A percentile compares a stretch with the other conserved stretches of the same genome.
Evolutionary conservation across 805 yeast species (phyloP).

Genomic region (Kodamaea restingae): DNA sequence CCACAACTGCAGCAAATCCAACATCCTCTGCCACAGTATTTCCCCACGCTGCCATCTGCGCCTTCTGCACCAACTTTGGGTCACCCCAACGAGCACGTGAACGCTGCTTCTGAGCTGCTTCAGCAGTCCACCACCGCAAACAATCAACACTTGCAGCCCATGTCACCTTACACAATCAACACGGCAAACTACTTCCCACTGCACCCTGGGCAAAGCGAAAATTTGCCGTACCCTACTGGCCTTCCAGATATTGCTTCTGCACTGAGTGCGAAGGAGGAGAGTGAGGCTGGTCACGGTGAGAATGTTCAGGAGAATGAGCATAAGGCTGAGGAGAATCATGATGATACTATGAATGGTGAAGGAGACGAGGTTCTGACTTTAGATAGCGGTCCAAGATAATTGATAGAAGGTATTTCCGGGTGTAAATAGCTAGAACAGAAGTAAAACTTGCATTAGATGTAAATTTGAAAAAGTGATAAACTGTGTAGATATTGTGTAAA

Average conservation of each 20-base stretch:
- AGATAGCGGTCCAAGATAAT: conserved; percentile 7
- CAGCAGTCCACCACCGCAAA: conserved; percentile 6
- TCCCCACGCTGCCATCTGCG: conserved; percentile 34
- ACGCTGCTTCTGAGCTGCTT: conserved; percentile 5
- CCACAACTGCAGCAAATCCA: conserved; percentile 29
- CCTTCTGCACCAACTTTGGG: background rate
- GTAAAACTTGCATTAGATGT: too few relatives aligned
- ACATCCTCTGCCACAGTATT: conserved; percentile 32
- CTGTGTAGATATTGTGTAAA: too few relatives aligned
- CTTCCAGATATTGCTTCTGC: conserved; percentile 11
- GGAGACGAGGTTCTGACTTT: conserved; percentile 14
- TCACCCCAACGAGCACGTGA: background rate
- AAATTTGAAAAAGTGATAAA: too few relatives aligned
- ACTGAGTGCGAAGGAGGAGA: conserved; percentile 1
- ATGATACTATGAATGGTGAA: background rate
- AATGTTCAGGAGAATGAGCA: background rate
- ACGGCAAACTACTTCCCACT: conserved; percentile 17
- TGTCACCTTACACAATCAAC: conserved; percentile 11
- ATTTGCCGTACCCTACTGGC: conserved; percentile 16
- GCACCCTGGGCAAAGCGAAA: conserved; percentile 10
- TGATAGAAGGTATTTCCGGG: too few relatives aligned
- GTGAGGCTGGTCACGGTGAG: background rate
- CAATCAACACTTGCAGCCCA: conserved; percentile 11
- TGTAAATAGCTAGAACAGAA: too few relatives aligned
- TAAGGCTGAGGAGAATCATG: background rate